phyloP scores from a whole-genome alignment of 2,329 filamentous ascomycete species.

The Clarireedia hainanense region DNA sequence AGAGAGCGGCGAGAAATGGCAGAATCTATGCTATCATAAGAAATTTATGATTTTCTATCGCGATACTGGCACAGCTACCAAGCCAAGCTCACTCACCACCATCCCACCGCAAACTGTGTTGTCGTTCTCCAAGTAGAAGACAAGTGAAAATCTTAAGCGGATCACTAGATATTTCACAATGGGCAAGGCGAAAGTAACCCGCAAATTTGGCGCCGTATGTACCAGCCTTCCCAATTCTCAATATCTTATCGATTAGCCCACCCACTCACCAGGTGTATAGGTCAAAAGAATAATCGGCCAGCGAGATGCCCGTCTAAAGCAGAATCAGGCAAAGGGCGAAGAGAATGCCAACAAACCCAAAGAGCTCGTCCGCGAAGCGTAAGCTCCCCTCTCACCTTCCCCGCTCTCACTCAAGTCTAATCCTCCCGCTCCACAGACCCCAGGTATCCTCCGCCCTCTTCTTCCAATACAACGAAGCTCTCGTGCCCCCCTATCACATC shows the following conservation, averaged over 20 bases:
- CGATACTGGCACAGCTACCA: not conserved
- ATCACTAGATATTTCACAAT: slow-evolving; percentile 39
- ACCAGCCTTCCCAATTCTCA: not conserved
- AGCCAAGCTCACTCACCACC: not conserved
- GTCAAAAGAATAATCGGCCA: slow-evolving; percentile 79
- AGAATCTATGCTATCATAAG: not conserved
- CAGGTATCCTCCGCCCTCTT: slow-evolving; percentile 79
- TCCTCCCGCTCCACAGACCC: slow-evolving; percentile 37
- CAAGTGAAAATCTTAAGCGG: not conserved
- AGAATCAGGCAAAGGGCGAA: slow-evolving; percentile 65
- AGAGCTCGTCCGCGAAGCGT: slow-evolving; percentile 68
- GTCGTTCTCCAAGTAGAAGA: no score
- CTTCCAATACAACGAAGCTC: slow-evolving; percentile 80
- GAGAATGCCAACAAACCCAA: slow-evolving; percentile 50
- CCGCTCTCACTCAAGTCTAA: not conserved
- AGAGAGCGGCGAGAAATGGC: not conserved
- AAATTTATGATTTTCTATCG: slow-evolving; percentile 9
- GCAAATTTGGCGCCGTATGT: slow-evolving; percentile 73
- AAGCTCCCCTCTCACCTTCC: slow-evolving; percentile 19
- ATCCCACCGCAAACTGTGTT: not conserved
- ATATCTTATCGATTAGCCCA: slow-evolving; percentile 16
- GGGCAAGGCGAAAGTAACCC: slow-evolving; percentile 83
- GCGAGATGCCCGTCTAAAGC: slow-evolving; percentile 72
- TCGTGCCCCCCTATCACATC: slow-evolving; percentile 68
- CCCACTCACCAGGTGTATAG: slow-evolving; percentile 11